Percentiles rank a stretch among this genome's conserved stretches.
These are phyloP conservation scores for Penicillium psychrosexuale DNA, from an alignment of 2,329 filamentous ascomycete genomes.

Conservation along the genomic window DNA sequence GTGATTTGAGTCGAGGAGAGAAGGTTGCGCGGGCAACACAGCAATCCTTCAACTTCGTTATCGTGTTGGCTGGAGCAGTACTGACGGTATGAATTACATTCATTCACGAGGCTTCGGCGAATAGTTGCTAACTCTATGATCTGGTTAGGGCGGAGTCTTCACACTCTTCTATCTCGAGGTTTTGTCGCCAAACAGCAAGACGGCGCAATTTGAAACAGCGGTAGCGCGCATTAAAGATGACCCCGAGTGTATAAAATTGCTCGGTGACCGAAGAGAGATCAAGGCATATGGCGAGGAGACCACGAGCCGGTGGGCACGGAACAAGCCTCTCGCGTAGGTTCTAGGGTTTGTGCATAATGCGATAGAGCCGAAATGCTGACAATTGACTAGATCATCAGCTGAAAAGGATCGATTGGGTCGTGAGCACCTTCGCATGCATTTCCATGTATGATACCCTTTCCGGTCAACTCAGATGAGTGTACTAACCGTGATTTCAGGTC, in stretches of 20 bases:
- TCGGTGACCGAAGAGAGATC: slow-evolving; percentile 74
- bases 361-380: neutral
- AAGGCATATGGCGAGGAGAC: slow-evolving; percentile 77
- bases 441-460: slow-evolving; percentile 59
- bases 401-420: slow-evolving; percentile 70
- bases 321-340: slow-evolving; percentile 53
- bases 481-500: slow-evolving; percentile 51
- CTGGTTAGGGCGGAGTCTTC: slow-evolving; percentile 64
- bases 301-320: slow-evolving; percentile 73
- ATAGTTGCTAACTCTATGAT: neutral
- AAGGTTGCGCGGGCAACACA: slow-evolving; percentile 83
- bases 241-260: slow-evolving; percentile 64
- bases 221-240: slow-evolving; percentile 75
- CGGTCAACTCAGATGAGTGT: neutral
- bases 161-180: slow-evolving; percentile 80
- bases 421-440: slow-evolving; percentile 80
- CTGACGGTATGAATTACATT: slow-evolving; percentile 60
- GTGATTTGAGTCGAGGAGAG: slow-evolving; percentile 68
- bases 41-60: slow-evolving; percentile 81
- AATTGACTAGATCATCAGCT: slow-evolving; percentile 55
- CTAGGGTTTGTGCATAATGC: neutral
- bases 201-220: slow-evolving; percentile 81
- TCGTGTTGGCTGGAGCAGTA: slow-evolving; percentile 70
- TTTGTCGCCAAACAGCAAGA: slow-evolving; percentile 80
- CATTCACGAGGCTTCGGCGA: neutral